A percentile compares a stretch with the other conserved stretches of the same genome.
Evolutionary conservation across 371 early-diverging fungal genomes (phyloP).

Genomic region (Choanephora cucurbitarum): DNA sequence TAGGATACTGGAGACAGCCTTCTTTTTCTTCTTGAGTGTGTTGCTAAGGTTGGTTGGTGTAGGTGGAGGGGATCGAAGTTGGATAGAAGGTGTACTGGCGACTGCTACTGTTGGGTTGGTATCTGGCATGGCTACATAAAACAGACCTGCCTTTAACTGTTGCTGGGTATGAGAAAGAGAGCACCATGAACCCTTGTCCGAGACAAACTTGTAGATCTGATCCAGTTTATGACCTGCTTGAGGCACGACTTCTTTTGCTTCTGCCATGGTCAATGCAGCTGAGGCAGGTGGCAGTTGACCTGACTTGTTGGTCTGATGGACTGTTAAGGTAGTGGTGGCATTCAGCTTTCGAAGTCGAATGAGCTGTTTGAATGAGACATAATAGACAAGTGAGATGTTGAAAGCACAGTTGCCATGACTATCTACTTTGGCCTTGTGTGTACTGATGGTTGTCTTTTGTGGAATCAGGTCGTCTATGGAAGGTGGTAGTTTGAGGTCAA

Average conservation of each 20-base stretch:
- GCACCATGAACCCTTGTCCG: slow-evolving; percentile 46
- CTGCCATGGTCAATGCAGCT: slow-evolving; percentile 26
- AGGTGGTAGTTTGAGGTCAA: slow-evolving; percentile 44
- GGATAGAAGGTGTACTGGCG: slow-evolving; percentile 20
- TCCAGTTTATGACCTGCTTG: slow-evolving; percentile 37
- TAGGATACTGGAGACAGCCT: background rate
- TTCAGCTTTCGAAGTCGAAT: slow-evolving; percentile 36
- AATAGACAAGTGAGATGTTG: slow-evolving; percentile 42
- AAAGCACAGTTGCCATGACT: slow-evolving; percentile 29
- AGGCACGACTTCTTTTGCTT: slow-evolving; percentile 46
- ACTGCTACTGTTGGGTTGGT: slow-evolving; percentile 7
- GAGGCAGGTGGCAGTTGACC: background rate
- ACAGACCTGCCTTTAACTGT: slow-evolving; percentile 41
- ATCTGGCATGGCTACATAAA: slow-evolving; percentile 49
- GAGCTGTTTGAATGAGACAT: slow-evolving; percentile 44
- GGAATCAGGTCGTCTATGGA: slow-evolving; percentile 51
- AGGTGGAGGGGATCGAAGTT: slow-evolving; percentile 29
- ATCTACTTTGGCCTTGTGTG: slow-evolving; percentile 28
- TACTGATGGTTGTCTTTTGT: slow-evolving; percentile 36
- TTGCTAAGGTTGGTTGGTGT: slow-evolving; percentile 12
- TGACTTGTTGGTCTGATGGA: slow-evolving; percentile 7
- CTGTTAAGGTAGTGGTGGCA: slow-evolving; percentile 30
- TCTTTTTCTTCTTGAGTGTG: slow-evolving; percentile 1
- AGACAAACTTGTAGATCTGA: slow-evolving; percentile 42
- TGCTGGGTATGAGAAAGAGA: slow-evolving; percentile 28